Conservation (phyloP, 495 filamentous ascomycete species). For the Aspergillus mulundensis region DNA sequence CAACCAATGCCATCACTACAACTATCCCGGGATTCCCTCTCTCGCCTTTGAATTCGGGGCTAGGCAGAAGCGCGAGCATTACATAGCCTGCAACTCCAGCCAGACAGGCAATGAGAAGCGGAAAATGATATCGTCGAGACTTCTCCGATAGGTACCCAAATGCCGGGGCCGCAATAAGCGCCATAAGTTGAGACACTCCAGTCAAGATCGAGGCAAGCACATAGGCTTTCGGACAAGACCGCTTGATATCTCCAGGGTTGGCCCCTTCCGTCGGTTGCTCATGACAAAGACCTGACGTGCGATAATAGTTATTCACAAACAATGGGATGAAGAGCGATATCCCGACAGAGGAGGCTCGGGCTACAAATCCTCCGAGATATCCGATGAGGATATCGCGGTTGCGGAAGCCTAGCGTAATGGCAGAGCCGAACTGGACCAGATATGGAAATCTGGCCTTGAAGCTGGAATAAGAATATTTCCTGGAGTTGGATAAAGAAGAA, state of each 20-base stretch:
- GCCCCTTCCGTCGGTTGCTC: slow-evolving; percentile 51
- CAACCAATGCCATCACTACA: slow-evolving; percentile 71
- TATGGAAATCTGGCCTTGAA: slow-evolving; percentile 24
- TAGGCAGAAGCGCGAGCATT: slow-evolving; percentile 62
- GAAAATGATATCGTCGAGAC: slow-evolving; percentile 59
- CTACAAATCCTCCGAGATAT: slow-evolving; percentile 92
- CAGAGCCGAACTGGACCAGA: slow-evolving; percentile 51
- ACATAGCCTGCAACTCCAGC: slow-evolving; percentile 74
- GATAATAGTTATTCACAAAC: slow-evolving; percentile 85
- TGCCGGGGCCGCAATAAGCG: slow-evolving; percentile 75
- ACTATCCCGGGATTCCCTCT: slow-evolving; percentile 65
- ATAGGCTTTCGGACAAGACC: slow-evolving; percentile 79
- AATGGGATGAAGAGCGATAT: slow-evolving; percentile 93
- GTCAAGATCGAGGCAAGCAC: slow-evolving; percentile 78
- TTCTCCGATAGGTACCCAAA: slow-evolving; percentile 77
- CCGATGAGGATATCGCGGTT: slow-evolving; percentile 76
- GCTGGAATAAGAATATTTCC: slow-evolving; percentile 4
- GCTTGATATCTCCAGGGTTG: slow-evolving; percentile 60
- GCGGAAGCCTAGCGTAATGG: slow-evolving; percentile 66
- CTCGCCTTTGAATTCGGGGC: slow-evolving; percentile 58
- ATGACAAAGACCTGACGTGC: slow-evolving; percentile 71
- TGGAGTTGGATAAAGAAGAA: background rate
- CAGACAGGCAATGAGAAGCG: slow-evolving; percentile 65
- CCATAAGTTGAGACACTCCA: slow-evolving; percentile 81
- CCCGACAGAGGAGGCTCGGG: slow-evolving; percentile 89